Evolutionary conservation across 2,329 filamentous ascomycete genomes (phyloP), one percentile per base, ranked within the genome.

Genomic region (Calonectria hongkongensis): DNA sequence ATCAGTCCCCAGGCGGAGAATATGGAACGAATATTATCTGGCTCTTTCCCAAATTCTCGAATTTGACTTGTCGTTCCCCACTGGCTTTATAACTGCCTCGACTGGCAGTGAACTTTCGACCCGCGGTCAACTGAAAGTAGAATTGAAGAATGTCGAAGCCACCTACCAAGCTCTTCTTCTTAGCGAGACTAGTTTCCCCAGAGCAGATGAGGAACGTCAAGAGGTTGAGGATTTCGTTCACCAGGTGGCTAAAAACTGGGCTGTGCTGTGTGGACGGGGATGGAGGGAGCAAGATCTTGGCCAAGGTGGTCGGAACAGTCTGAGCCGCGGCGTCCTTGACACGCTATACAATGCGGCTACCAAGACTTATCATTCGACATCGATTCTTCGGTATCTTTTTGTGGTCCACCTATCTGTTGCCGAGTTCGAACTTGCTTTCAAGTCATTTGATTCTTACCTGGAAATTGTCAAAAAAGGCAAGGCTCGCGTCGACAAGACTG

Each of bases 341-440:
- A 94, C 95, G 33, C 88, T 99, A 8, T 99, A 98, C 83, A 93
- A 94, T 47, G 95, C 96, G 27, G 95, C 96, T 9, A 95, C 94
- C 12, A 98, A 97, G 83, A 98, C 96, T 0, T 99, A 97, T 81
- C 97, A 99, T 84, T 99, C 97, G 1, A 98, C 96, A 1, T 88
- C 95, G 12, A 94, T 98, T 74, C 86, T 99, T 36, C 90, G 96
- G 71, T 91, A 96, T 79, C 88, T 99, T 0, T 98, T 98, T 81
- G 93, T 92, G 13, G 93, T 98, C 2, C 97, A 99, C 82, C 88
- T 96, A 21, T 91, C 95, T 2, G 88, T 98, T 21, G 95, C 95
- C 10, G 96, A 99, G 78, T 98, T 98, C 76, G 95, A 98, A 69
- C 87, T 98, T 62, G 96, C 96, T 1, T 92, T 98, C 82, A 95